phyloP scores from a whole-genome alignment of 441 rosid genomes.

The Corymbia citriodora region DNA sequence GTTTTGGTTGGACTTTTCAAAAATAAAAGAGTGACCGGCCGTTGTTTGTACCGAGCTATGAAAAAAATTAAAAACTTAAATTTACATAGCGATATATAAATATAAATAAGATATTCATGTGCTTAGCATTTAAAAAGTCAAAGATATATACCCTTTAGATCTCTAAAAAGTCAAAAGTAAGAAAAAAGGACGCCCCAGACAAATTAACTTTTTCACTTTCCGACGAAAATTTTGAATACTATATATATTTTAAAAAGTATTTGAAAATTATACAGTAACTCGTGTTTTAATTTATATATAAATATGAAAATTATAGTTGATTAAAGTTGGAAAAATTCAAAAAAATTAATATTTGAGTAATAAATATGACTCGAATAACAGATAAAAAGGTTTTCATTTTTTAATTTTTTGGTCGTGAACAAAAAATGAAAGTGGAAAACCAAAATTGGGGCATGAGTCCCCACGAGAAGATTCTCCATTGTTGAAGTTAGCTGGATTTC shows the following conservation, averaged over 20 bases:
- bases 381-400: neutral
- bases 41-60: neutral
- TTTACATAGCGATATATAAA: neutral
- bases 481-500: neutral
- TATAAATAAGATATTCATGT: fast-evolving
- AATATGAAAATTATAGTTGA: neutral
- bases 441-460: neutral
- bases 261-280: too few relatives aligned
- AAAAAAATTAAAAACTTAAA: neutral
- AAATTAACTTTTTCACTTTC: neutral
- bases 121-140: neutral
- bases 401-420: neutral
- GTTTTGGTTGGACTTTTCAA: neutral
- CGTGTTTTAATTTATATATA: neutral
- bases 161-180: neutral
- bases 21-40: neutral
- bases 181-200: neutral
- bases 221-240: fast-evolving
- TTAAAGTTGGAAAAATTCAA: neutral
- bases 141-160: neutral
- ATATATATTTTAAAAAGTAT: neutral
- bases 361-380: neutral
- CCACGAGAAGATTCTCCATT: neutral
- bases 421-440: neutral
- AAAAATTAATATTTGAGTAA: neutral